phyloP scores from a whole-genome alignment of 1,284 basidiomycete genomes.

The Trichosporon coremiiforme region DNA sequence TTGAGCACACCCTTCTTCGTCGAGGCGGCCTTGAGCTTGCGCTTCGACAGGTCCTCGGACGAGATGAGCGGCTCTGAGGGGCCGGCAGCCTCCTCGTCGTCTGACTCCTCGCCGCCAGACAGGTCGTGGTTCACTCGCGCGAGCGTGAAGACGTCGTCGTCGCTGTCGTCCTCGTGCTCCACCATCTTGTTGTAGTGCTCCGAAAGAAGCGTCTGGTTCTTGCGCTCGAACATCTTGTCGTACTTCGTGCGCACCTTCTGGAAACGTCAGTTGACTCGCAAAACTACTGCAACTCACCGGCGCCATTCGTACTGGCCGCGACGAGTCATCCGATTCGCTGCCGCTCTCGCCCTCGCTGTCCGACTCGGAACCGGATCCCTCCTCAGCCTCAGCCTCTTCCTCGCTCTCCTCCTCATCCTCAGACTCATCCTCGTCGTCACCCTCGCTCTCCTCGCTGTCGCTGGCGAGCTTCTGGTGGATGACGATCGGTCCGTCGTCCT shows the following conservation, averaged over 20 bases:
- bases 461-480: slow-evolving; percentile 33
- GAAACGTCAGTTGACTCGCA: background rate
- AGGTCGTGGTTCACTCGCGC: slow-evolving; percentile 87
- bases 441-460: slow-evolving; percentile 34
- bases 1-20: slow-evolving; percentile 77
- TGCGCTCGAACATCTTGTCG: slow-evolving; percentile 96
- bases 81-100: slow-evolving; percentile 53
- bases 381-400: slow-evolving; percentile 25
- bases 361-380: slow-evolving; percentile 26
- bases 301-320: background rate
- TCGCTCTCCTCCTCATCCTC: slow-evolving; percentile 40
- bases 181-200: slow-evolving; percentile 89
- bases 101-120: slow-evolving; percentile 35
- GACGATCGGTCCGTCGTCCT: slow-evolving; percentile 28
- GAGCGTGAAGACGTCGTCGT: slow-evolving; percentile 85
- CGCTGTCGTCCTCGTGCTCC: slow-evolving; percentile 64
- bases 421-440: slow-evolving; percentile 31
- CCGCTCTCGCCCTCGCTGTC: slow-evolving; percentile 17
- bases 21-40: slow-evolving; percentile 69
- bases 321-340: slow-evolving; percentile 17
- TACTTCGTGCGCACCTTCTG: slow-evolving; percentile 81
- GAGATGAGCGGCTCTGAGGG: slow-evolving; percentile 38
- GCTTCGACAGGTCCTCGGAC: slow-evolving; percentile 61
- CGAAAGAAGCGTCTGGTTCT: slow-evolving; percentile 91
- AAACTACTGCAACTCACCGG: background rate